Evolutionary conservation across 768 basidiomycete genomes (phyloP), one percentile per base, ranked within the genome.

Genomic region (Neoboletus brunneissimus): DNA sequence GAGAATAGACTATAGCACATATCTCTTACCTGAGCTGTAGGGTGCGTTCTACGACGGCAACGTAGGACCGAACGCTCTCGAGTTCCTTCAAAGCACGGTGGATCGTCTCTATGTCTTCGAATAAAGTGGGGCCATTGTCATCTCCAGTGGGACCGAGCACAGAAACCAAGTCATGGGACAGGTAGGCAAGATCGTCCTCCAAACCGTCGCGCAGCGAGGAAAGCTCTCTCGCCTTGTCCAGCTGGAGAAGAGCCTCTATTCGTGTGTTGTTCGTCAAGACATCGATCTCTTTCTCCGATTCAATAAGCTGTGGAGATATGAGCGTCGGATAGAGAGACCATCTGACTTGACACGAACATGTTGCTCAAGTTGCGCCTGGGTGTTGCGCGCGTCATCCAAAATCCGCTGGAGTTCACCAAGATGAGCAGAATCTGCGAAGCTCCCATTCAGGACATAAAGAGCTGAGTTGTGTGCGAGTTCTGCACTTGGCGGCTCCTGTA

Each of bases 71-170:
- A 22, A 94, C 84, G 56, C 81, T 82, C 63, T 90, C 80, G 38
- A 97, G 77, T 65, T 93, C 87, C 67, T 84, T 86, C 63, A 96
- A 65, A 64, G 82, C 84, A 45, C 85, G 77, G 65, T 95, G 91
- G 60, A 95, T 72, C 0, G 78, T 81, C 67, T 96, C 91, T 56
- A 98, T 77, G 44, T 91, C 88, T 69, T 94, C 89, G 11, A 96
- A 76, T 5, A 98, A 73, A 0, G 87, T 91, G 4, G 86, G 76
- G 42, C 72, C 62, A n/a, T 68, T 73, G 11, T 79, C 77, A 43
- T 75, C 77, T 15, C 77, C 79, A 12, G 76, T 75, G 25, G 64
- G 70, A 45, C 62, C 61, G 29, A 82, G 61, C 3, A 81, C 76
- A 1, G 87, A 87, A 47, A 84, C 76, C 41, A 96, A 76, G 50